A percentile compares a stretch with the other conserved stretches of the same genome.
Conservation (phyloP, 2,329 filamentous ascomycete species). For the Calonectria ilicicola region DNA sequence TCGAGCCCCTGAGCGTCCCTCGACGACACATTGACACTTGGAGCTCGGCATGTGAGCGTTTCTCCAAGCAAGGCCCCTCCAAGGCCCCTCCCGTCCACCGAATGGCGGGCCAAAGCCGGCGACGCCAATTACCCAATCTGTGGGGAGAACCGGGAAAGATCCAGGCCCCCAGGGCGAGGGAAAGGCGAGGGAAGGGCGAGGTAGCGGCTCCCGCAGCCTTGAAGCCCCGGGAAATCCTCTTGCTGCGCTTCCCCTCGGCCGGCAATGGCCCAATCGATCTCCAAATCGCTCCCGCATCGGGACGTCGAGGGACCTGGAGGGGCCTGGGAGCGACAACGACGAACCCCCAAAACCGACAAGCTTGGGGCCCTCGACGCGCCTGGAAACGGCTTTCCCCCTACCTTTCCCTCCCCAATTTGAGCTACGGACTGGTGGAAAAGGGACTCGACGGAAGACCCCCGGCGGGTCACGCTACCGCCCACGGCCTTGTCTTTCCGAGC, state of each 20-base stretch:
- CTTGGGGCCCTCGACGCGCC: background rate
- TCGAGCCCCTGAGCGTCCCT: background rate
- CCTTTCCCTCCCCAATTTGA: background rate
- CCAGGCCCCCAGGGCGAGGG: slow-evolving; percentile 6
- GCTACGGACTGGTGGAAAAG: slow-evolving; percentile 21
- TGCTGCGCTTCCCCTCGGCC: slow-evolving; percentile 46
- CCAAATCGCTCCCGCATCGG: slow-evolving; percentile 26
- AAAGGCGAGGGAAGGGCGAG: slow-evolving; percentile 13
- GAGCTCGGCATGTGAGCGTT: slow-evolving; percentile 15
- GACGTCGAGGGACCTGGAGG: slow-evolving; percentile 27
- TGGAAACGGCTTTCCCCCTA: slow-evolving; percentile 1
- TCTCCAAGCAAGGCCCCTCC: background rate
- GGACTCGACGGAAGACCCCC: background rate
- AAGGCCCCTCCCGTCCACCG: slow-evolving; percentile 26
- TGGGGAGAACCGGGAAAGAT: slow-evolving; percentile 41
- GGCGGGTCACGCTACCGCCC: slow-evolving; percentile 34
- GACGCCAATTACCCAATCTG: slow-evolving; percentile 34
- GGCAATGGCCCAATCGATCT: slow-evolving; percentile 36
- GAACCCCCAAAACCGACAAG: background rate
- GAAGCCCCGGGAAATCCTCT: slow-evolving; percentile 51
- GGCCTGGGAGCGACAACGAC: background rate
- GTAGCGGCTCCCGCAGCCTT: slow-evolving; percentile 34
- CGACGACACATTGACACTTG: background rate
- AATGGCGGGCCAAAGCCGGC: slow-evolving; percentile 13
- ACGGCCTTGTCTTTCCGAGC: slow-evolving; percentile 35